Evolutionary conservation across 2,329 filamentous ascomycete species (phyloP).

Genomic region (Juglanconis oblonga): DNA sequence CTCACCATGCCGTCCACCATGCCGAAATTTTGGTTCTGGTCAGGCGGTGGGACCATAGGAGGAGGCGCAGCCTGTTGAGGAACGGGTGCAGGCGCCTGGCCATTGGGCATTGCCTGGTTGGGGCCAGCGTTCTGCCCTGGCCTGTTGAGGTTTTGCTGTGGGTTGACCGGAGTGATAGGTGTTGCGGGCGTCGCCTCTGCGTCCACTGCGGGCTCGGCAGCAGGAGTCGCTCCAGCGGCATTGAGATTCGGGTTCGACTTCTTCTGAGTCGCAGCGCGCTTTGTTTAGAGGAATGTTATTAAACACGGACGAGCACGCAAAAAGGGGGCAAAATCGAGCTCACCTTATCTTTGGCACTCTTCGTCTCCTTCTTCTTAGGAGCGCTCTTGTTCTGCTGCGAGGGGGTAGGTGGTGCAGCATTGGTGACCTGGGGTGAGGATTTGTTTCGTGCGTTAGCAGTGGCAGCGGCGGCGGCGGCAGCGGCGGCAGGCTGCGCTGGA

Average conservation of each 20-base stretch:
- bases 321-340: slow-evolving; percentile 25
- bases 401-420: slow-evolving; percentile 72
- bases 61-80: slow-evolving; percentile 38
- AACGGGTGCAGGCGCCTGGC: slow-evolving; percentile 42
- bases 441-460: slow-evolving; percentile 51
- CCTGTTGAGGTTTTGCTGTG: slow-evolving; percentile 44
- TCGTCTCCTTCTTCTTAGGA: slow-evolving; percentile 74
- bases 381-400: slow-evolving; percentile 69
- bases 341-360: slow-evolving; percentile 68
- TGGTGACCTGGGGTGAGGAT: slow-evolving; percentile 61
- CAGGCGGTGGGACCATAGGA: slow-evolving; percentile 43
- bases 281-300: slow-evolving; percentile 19
- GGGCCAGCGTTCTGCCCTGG: slow-evolving; percentile 41
- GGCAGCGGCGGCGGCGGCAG: slow-evolving; percentile 25
- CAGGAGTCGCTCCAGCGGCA: slow-evolving; percentile 51
- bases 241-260: slow-evolving; percentile 57
- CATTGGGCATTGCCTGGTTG: slow-evolving; percentile 37
- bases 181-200: slow-evolving; percentile 60
- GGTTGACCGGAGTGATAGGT: slow-evolving; percentile 59
- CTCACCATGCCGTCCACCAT: slow-evolving; percentile 54
- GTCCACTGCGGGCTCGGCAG: slow-evolving; percentile 53
- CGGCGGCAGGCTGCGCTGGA: slow-evolving; percentile 55
- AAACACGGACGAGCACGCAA: slow-evolving; percentile 13
- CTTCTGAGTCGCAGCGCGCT: slow-evolving; percentile 55
- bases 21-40: slow-evolving; percentile 46